Percentiles rank a stretch among this genome's conserved stretches.
Evolutionary conservation across 140 eudicot species (phyloP).

Genomic region (Senecio squalidus): DNA sequence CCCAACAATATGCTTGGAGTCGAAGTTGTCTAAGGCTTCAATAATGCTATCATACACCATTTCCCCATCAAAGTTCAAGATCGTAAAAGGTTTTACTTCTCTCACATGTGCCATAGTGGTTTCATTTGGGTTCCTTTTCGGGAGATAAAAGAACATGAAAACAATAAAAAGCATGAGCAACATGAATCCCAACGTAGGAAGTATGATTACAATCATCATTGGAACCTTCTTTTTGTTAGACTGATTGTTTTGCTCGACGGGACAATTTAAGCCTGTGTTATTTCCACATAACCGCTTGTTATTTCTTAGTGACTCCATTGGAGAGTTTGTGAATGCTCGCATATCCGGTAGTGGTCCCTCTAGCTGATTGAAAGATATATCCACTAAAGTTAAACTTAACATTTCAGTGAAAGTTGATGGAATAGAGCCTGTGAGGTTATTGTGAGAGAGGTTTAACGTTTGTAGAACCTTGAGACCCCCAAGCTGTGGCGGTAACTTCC

Average conservation of each 20-base stretch:
- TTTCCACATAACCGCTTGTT: conserved; percentile 41
- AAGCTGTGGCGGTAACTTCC: neutral
- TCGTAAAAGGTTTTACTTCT: conserved; percentile 7
- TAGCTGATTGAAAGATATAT: conserved; percentile 17
- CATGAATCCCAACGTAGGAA: conserved; percentile 4
- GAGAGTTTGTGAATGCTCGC: conserved; percentile 22
- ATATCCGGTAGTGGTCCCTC: conserved; percentile 35
- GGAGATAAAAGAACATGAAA: conserved; percentile 4
- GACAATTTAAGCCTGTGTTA: conserved; percentile 18
- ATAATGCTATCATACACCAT: conserved; percentile 28
- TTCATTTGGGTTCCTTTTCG: neutral
- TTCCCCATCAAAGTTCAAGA: conserved; percentile 37
- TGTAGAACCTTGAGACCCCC: neutral
- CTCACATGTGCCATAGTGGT: neutral
- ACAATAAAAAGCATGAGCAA: neutral
- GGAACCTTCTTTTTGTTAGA: neutral
- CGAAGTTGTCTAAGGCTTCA: conserved; percentile 26
- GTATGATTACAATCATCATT: neutral
- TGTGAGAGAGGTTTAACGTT: neutral
- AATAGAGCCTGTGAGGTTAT: neutral
- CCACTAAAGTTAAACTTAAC: neutral
- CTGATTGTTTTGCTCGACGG: neutral
- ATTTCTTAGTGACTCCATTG: conserved; percentile 16
- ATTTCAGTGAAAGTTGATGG: neutral
- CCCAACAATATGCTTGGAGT: conserved; percentile 16